Conservation (phyloP, 2,329 filamentous ascomycete genomes). For the Clarireedia hainanense region DNA sequence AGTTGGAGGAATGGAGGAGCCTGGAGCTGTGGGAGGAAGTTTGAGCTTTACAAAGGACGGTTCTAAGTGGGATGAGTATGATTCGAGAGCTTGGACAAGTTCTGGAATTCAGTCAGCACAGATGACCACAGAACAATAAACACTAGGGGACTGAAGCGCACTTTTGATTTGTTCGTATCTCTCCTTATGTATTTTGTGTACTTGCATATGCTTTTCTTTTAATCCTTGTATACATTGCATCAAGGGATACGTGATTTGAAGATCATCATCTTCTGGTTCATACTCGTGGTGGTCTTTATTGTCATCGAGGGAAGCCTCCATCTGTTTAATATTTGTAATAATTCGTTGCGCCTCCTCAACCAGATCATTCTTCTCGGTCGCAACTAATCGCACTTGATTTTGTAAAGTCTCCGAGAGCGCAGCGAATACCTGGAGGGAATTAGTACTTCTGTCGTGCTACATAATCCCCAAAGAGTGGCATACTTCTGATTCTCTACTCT, state of each 20-base stretch:
- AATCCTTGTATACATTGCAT: conserved; percentile 69
- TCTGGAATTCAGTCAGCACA: conserved; percentile 42
- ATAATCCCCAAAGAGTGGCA: conserved; percentile 22
- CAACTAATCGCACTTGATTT: conserved; percentile 79
- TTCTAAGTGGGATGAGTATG: conserved; percentile 94
- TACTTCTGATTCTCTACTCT: conserved; percentile 84
- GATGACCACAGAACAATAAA: no score
- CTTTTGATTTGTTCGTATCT: conserved; percentile 94
- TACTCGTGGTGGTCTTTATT: conserved; percentile 56
- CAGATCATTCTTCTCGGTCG: conserved; percentile 81
- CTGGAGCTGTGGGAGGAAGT: conserved; percentile 73
- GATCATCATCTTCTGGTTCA: conserved; percentile 55
- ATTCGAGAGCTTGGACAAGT: conserved; percentile 86
- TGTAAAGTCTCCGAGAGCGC: conserved; percentile 88
- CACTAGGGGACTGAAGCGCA: conserved; percentile 31
- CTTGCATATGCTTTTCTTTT: conserved; percentile 76
- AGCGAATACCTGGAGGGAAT: conserved; percentile 63
- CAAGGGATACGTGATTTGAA: conserved; percentile 77
- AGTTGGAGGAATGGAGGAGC: conserved; percentile 66
- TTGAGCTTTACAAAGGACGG: conserved; percentile 77
- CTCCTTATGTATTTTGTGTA: conserved; percentile 79
- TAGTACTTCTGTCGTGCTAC: conserved; percentile 15
- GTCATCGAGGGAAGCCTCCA: conserved; percentile 85
- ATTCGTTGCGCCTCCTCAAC: conserved; percentile 82
- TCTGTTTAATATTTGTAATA: conserved; percentile 81